These are phyloP conservation scores for Fraxinus floribunda DNA, from an alignment of 305 asterid species.

Conservation along the genomic window DNA sequence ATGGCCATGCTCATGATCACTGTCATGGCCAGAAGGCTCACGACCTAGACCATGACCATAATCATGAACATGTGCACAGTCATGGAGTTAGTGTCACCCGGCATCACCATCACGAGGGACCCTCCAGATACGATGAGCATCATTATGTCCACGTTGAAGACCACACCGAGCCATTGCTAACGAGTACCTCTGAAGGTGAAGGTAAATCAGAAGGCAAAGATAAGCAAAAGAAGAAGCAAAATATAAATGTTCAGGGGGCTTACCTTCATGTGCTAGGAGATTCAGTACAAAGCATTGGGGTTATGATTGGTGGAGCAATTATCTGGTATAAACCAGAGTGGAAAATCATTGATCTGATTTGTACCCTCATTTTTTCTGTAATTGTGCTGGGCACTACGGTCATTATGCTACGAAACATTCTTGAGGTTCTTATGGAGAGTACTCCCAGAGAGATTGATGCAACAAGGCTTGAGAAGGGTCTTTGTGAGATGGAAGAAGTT, in stretches of 20 bases:
- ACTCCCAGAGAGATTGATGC: conserved; percentile 83
- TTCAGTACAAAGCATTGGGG: conserved; percentile 80
- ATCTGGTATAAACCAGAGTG: conserved; percentile 86
- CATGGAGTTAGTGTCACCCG: conserved; percentile 58
- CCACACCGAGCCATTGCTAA: conserved; percentile 44
- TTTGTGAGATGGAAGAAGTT: conserved; percentile 84
- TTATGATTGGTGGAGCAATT: conserved; percentile 79
- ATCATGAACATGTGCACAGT: conserved; percentile 37
- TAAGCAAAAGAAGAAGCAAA: conserved; percentile 41
- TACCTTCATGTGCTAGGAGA: conserved; percentile 86
- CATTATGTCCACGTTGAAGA: conserved; percentile 37
- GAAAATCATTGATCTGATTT: conserved; percentile 74
- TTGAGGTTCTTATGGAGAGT: conserved; percentile 89
- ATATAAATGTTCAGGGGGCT: conserved; percentile 81
- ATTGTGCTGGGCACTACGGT: conserved; percentile 66
- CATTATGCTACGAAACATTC: conserved; percentile 63
- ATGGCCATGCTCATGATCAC: too few relatives aligned
- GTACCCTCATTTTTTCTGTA: conserved; percentile 64
- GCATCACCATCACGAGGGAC: conserved; percentile 42
- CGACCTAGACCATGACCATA: conserved; percentile 38
- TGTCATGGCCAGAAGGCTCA: conserved; percentile 47
- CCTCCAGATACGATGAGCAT: conserved; percentile 30
- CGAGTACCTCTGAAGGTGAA: conserved; percentile 27
- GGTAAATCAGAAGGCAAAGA: conserved; percentile 20
- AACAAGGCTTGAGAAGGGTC: conserved; percentile 65